Conservation (phyloP, 352 stramenopile genomes). For the Thraustotheca clavata region DNA sequence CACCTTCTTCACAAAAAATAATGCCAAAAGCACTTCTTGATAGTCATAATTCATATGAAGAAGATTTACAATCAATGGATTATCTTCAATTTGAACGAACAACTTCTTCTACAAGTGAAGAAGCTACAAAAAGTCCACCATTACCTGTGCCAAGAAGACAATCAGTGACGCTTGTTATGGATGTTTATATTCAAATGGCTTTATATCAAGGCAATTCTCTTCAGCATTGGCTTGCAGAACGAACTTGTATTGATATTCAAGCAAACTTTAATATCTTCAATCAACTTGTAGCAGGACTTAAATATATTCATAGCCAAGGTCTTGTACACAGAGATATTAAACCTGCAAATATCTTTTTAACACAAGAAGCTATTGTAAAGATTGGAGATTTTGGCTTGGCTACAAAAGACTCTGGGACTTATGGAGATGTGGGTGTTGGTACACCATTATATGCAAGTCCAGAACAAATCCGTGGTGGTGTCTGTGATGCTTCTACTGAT, state of each 20-base stretch:
- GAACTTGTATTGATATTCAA: constrained; percentile 29
- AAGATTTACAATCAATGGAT: neutral
- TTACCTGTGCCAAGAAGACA: constrained; percentile 14
- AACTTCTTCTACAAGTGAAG: constrained; percentile 23
- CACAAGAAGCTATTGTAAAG: constrained; percentile 59
- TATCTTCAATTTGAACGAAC: constrained; percentile 17
- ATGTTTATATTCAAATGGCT: constrained; percentile 92
- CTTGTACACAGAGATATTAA: constrained; percentile 78
- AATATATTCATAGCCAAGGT: constrained; percentile 65
- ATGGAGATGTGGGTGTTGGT: constrained; percentile 50
- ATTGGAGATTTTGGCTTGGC: constrained; percentile 78
- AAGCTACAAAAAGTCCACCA: constrained; percentile 20
- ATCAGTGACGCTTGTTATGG: constrained; percentile 59
- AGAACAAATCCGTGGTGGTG: constrained; percentile 43
- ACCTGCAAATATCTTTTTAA: constrained; percentile 75
- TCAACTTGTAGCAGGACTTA: constrained; percentile 61
- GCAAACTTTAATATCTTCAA: constrained; percentile 65
- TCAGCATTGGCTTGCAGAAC: constrained; percentile 63
- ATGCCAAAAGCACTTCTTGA: constrained; percentile 39
- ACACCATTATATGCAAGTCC: constrained; percentile 70
- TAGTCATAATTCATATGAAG: constrained; percentile 43
- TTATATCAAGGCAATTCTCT: constrained; percentile 88
- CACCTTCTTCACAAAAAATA: neutral
- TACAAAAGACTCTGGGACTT: constrained; percentile 32
- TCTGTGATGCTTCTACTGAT: constrained; percentile 44